Conservation (phyloP, 345 rosid genomes). For the Salix viminalis region DNA sequence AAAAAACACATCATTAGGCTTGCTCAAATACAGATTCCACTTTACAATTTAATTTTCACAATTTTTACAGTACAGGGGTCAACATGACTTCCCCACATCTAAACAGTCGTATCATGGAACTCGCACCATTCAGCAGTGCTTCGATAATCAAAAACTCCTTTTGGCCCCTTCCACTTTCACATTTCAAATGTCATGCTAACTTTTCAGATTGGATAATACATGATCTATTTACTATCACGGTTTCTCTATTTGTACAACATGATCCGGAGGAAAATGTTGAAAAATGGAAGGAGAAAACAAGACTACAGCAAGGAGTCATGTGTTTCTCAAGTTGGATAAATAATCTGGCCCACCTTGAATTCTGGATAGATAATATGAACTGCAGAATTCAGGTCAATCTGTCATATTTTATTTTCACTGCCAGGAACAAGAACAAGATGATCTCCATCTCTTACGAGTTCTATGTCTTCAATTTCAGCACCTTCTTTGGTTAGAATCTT, state of each 20-base stretch:
- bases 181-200: background rate
- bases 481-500: conserved; percentile 57
- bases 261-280: background rate
- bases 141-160: background rate
- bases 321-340: background rate
- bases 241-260: background rate
- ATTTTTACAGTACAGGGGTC: background rate
- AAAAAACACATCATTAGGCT: background rate
- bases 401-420: background rate
- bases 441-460: conserved; percentile 76
- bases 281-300: background rate
- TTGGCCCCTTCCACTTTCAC: background rate
- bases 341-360: background rate
- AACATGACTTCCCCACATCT: background rate
- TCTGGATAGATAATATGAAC: background rate
- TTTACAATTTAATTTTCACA: background rate
- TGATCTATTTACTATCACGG: background rate
- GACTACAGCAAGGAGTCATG: background rate
- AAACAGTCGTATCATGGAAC: background rate
- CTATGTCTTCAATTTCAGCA: conserved; percentile 70
- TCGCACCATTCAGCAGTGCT: background rate
- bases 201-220: background rate
- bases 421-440: conserved; percentile 43
- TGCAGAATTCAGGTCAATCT: background rate
- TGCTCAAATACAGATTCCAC: background rate